A percentile compares a stretch with the other conserved stretches of the same genome.
These are phyloP conservation scores for Orbilia ellipsospora DNA, from an alignment of 2,329 filamentous ascomycete genomes.

Conservation along the genomic window DNA sequence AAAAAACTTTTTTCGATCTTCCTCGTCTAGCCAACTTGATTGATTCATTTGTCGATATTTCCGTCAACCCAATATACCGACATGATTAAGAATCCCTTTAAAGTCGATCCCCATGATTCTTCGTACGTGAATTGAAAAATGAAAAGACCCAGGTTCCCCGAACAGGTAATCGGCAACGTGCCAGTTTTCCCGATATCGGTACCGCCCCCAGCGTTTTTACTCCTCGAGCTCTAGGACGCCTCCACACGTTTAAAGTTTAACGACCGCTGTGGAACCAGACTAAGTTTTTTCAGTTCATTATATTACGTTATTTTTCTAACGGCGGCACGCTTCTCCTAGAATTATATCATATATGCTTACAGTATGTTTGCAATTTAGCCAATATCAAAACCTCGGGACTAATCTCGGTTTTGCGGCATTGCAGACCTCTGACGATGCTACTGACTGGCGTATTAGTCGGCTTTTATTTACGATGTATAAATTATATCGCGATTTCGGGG, in stretches of 20 bases:
- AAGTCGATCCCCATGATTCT: not conserved
- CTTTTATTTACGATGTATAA: too few species aligned
- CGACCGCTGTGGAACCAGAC: slow-evolving; percentile 32
- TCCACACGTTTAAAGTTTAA: not conserved
- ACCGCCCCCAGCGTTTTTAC: not conserved
- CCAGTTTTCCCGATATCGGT: slow-evolving; percentile 48
- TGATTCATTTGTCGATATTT: not conserved
- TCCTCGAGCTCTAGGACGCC: not conserved
- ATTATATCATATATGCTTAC: not conserved
- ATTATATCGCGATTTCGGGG: too few species aligned
- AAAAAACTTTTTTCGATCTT: not conserved
- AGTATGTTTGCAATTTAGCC: too few species aligned
- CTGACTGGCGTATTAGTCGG: too few species aligned
- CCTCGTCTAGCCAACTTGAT: not conserved
- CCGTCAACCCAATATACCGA: too few species aligned
- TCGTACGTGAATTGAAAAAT: not conserved
- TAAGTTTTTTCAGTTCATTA: slow-evolving; percentile 32
- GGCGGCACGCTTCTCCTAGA: too few species aligned
- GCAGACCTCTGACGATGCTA: too few species aligned
- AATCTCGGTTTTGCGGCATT: too few species aligned
- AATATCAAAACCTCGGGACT: too few species aligned
- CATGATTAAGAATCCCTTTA: not conserved
- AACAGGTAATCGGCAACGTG: slow-evolving; percentile 43
- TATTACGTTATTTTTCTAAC: too few species aligned
- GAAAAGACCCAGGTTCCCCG: not conserved